Base-by-base conservation (phyloP, 345 rosid species). In the Melaleuca quinquenervia region DNA sequence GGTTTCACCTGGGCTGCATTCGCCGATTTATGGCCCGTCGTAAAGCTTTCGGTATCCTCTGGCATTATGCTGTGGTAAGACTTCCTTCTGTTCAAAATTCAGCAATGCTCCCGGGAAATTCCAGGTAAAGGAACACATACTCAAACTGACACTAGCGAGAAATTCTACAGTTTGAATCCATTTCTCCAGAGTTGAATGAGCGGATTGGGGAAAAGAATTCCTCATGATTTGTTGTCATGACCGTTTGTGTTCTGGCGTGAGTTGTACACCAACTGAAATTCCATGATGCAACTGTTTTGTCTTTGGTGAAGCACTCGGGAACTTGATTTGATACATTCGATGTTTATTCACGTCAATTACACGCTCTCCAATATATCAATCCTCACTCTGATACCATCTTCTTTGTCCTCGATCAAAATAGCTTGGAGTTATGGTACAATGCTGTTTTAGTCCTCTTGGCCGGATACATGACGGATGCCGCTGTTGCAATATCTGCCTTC, bases 51-150 rank as follows among this genome's bases (percentile, higher is more conserved):
- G 3, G 29, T 88, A 8, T 92, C 95, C 22, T 92, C 95, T 1
- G 96, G 95, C 53, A 86, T 94, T 16, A 94, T 94, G 96, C 84
- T 94, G n/a, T 93, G 95, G 93, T 92, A 85, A 54, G 70, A 56
- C 75, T 22, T 8, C 53, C 75, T 55, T 41, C 41, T 36, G 36
- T 16, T 27, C 41, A 45, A 20, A 24, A 16, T 74, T 58, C 21
- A 50, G 27, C 50, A 8, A 8, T 18, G 48, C 0, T 20, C 44
- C 48, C 32, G 26, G 36, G 26, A 70, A 70, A 36, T 70, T 70
- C 22, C 78, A 5, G 78, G 48, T 11, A 24, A 36, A 70, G 32
- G 48, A 70, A 8, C 24, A 2, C 76, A 36, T 21, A 29, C 44
- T 3, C 78, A 70, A 70, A 32, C 11, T 18, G 36, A 8, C 44